phyloP scores from a whole-genome alignment of 768 basidiomycete genomes.

The Aureoboletus auriporus region DNA sequence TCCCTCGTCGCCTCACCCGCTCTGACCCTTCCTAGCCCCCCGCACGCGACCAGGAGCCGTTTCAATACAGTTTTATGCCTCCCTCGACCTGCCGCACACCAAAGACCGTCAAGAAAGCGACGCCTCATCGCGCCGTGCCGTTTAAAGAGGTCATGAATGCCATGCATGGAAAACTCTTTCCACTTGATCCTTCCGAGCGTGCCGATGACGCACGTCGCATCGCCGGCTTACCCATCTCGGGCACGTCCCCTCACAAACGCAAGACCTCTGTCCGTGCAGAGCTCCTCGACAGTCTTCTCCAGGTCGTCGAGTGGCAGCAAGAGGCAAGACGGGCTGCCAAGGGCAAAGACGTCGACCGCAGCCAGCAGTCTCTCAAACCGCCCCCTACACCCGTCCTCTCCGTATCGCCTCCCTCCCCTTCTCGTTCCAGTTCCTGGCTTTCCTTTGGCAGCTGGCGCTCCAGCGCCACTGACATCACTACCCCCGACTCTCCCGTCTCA shows the following conservation, averaged over 20 bases:
- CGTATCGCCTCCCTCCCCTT: constrained; percentile 23
- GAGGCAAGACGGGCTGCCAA: constrained; percentile 36
- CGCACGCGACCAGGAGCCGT: constrained; percentile 22
- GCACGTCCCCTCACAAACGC: constrained; percentile 14
- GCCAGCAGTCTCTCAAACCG: constrained; percentile 10
- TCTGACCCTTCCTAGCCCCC: constrained; percentile 5
- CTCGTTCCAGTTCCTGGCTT: constrained; percentile 40
- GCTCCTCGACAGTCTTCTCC: constrained; percentile 42
- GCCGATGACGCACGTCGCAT: constrained; percentile 29
- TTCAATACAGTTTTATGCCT: constrained; percentile 33
- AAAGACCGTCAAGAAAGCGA: constrained; percentile 6
- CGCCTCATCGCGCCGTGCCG: constrained; percentile 37
- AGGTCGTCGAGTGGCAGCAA: constrained; percentile 40
- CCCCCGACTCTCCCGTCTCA: constrained; percentile 31
- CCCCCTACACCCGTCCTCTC: constrained; percentile 21
- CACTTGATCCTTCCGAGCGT: constrained; percentile 32
- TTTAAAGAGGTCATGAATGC: constrained; percentile 54
- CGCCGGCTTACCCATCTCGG: constrained; percentile 20
- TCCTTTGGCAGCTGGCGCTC: constrained; percentile 42
- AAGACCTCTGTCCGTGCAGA: constrained; percentile 26
- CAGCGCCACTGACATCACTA: constrained; percentile 31
- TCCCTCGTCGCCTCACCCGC: not conserved
- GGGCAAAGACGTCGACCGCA: constrained; percentile 38
- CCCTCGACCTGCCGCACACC: constrained; percentile 16
- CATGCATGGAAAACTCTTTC: constrained; percentile 60